Evolutionary conservation across 2,329 filamentous ascomycete genomes (phyloP).

Genomic region (Chaetomiaceae sp.): DNA sequence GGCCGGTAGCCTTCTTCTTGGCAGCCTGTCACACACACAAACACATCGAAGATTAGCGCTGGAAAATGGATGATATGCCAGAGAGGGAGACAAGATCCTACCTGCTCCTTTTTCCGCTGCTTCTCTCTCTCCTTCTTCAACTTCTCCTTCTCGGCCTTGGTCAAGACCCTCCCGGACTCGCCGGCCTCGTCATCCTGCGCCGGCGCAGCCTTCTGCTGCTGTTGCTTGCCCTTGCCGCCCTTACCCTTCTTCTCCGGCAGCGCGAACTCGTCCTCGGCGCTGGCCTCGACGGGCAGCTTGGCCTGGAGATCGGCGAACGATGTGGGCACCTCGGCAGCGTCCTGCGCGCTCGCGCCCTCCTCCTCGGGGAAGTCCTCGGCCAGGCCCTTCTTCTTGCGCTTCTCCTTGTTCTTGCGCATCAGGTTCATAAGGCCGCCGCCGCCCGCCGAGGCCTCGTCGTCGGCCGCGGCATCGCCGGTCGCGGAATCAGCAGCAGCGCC

Average conservation of each 20-base stretch:
- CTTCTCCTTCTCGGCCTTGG: conserved; percentile 98
- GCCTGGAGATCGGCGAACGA: conserved; percentile 47
- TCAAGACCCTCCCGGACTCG: conserved; percentile 68
- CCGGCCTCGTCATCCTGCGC: conserved; percentile 40
- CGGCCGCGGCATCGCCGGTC: conserved; percentile 46
- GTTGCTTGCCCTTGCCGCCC: conserved; percentile 48
- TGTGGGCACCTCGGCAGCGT: conserved; percentile 34
- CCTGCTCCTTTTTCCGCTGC: conserved; percentile 97
- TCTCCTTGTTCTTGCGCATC: conserved; percentile 75
- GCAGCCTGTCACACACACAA: conserved; percentile 52
- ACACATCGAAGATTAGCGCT: not conserved
- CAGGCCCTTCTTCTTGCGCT: conserved; percentile 84
- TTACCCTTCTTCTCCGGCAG: conserved; percentile 72
- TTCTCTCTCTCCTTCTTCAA: conserved; percentile 98
- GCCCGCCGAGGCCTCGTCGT: conserved; percentile 50
- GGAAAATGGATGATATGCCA: not conserved
- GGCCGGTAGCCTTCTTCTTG: conserved; percentile 68
- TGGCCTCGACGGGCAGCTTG: conserved; percentile 77
- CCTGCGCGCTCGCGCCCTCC: conserved; percentile 47
- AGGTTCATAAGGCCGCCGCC: conserved; percentile 72
- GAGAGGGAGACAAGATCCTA: conserved; percentile 32
- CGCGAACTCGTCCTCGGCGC: conserved; percentile 79
- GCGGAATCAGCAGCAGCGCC: conserved; percentile 49
- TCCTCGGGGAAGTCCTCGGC: conserved; percentile 69
- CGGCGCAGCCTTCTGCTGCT: conserved; percentile 42